Percentiles rank a stretch among this genome's conserved stretches.
phyloP scores from a whole-genome alignment of 208 protist species.

The Leptomonas seymouri region DNA sequence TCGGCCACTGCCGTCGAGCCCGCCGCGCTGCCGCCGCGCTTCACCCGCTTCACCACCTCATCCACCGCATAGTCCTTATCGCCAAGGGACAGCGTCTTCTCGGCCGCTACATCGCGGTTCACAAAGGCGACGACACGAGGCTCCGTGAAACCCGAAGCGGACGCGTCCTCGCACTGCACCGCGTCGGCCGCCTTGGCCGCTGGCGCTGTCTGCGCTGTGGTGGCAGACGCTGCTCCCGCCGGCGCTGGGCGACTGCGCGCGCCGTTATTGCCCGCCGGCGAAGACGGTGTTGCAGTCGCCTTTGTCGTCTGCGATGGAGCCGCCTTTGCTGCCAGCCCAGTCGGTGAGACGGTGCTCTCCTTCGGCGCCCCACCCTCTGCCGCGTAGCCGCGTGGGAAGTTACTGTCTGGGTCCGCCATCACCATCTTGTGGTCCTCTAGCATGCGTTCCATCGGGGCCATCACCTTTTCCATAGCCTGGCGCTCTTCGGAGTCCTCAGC shows the following conservation, averaged over 20 bases:
- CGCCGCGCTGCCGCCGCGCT: slow-evolving; percentile 14
- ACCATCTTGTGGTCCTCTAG: slow-evolving; percentile 39
- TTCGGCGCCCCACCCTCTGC: slow-evolving; percentile 11
- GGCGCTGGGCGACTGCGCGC: background rate
- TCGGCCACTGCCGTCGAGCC: slow-evolving; percentile 30
- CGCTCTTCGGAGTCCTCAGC: slow-evolving; percentile 11
- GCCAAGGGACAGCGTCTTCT: slow-evolving; percentile 32
- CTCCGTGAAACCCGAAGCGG: slow-evolving; percentile 30
- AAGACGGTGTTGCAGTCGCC: background rate
- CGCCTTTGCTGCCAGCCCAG: too few relatives aligned
- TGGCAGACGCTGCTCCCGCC: background rate
- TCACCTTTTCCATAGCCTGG: slow-evolving; percentile 20
- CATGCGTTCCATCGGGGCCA: slow-evolving; percentile 27
- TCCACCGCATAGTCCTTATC: slow-evolving; percentile 51
- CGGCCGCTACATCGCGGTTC: slow-evolving; percentile 18
- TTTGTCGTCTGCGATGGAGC: slow-evolving; percentile 5
- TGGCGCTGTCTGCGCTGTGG: background rate
- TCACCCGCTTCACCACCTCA: slow-evolving; percentile 44
- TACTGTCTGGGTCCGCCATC: slow-evolving; percentile 29
- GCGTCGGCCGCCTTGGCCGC: background rate
- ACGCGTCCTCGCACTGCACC: background rate
- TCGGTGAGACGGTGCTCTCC: slow-evolving; percentile 2
- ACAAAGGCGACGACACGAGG: slow-evolving; percentile 46
- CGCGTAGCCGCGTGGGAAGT: slow-evolving; percentile 43
- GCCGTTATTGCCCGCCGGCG: background rate